Evolutionary conservation across 1,139 yeast genomes (phyloP).

Genomic region (Candida tetrigidarum): DNA sequence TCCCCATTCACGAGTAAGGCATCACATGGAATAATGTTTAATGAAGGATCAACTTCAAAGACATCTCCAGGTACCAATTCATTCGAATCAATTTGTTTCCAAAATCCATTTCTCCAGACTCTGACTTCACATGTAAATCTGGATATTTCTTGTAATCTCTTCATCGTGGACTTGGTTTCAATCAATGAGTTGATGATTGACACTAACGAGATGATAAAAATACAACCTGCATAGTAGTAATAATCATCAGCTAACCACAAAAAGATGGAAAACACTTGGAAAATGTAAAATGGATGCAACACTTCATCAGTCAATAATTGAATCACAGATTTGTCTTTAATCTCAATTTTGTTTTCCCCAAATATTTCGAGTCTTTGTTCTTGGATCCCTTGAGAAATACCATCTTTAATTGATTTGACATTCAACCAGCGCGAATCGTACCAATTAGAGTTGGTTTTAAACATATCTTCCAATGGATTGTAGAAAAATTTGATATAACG

Average conservation of each 20-base stretch:
- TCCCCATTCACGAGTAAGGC: constrained; percentile 87
- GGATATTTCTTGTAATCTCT: constrained; percentile 74
- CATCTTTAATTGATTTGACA: constrained; percentile 60
- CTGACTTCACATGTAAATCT: constrained; percentile 78
- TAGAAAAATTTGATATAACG: constrained; percentile 83
- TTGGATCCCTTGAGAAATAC: constrained; percentile 70
- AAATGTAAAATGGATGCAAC: constrained; percentile 91
- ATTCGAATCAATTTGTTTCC: constrained; percentile 82
- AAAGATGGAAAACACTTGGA: constrained; percentile 88
- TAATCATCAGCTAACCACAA: constrained; percentile 94
- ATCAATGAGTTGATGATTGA: constrained; percentile 80
- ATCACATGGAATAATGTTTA: constrained; percentile 82
- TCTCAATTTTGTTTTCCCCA: constrained; percentile 75
- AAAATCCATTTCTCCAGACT: constrained; percentile 90
- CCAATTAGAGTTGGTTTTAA: constrained; percentile 87
- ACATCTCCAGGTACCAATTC: constrained; percentile 96
- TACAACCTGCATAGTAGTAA: constrained; percentile 91
- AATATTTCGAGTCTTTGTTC: constrained; percentile 75
- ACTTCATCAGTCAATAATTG: constrained; percentile 84
- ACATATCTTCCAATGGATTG: constrained; percentile 85
- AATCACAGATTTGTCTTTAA: constrained; percentile 69
- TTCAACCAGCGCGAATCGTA: constrained; percentile 76
- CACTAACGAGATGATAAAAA: constrained; percentile 79
- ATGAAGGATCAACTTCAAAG: constrained; percentile 87
- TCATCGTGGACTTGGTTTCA: constrained; percentile 81